Base-by-base conservation (phyloP, 768 basidiomycete genomes). In the Agaricus blazei region DNA sequence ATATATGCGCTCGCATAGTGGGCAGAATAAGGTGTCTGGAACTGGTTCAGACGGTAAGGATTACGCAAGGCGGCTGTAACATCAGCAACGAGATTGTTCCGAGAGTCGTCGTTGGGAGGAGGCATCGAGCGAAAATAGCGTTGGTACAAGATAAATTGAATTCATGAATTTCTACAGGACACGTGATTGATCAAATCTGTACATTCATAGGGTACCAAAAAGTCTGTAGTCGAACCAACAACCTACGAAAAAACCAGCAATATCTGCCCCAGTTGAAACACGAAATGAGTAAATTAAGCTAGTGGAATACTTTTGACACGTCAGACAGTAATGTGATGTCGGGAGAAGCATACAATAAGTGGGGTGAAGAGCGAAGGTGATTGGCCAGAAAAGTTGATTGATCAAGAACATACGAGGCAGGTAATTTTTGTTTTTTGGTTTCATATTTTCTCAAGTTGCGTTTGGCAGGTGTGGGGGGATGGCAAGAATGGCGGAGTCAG, bases 1-100 rank as follows among this genome's bases (percentile, higher is more conserved):
- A 70, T 54, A 60, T 81, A 82, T 24, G 80, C 82, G 60, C 82
- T 81, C 23, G 76, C 75, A 71, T 84, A 82, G 62, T 84, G 82
- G 15, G 74, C 67, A 38, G 79, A 78, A 60, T 74, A 70, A 23
- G 52, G 40, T 28, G 52, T 59, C n/a, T 59, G 56, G 27, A 51
- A 52, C 24, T 56, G 46, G 44, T 37, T 56, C 34, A n/a, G 63
- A 45, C 46, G 46, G 46, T 52, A 36, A 14, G 51, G 55, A 44
- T 53, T 54, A 4, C 59, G 37, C 51, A 57, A 12, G 31, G 28
- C 51, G 19, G 41, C 52, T 23, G 28, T 11, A 7, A 54, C 42
- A 27, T 31, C 46, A 26, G 9, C 43, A 26, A 47, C 52, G 19
- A 53, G 54, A 23, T 29, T 43, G 28, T 31, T 29, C 15, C 19